Evolutionary conservation across 257 asterid species (phyloP).

Genomic region (Solanum pimpinellifolium): DNA sequence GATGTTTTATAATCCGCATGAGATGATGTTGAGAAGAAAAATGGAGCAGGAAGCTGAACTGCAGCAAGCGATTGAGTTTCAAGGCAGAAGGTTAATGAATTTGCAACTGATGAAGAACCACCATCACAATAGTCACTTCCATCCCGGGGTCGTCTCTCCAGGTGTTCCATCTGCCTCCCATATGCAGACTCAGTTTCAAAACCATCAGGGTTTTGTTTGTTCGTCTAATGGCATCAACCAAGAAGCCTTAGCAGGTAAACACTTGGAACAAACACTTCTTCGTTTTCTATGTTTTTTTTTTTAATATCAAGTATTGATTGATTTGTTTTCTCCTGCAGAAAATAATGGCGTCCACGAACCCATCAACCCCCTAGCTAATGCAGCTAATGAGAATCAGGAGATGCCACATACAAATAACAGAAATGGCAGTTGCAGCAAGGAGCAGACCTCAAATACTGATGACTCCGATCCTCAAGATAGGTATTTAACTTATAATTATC

Average conservation of each 20-base stretch:
- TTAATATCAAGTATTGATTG: neutral
- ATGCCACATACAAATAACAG: conserved; percentile 7
- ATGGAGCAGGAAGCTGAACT: conserved; percentile 69
- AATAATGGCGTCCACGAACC: conserved; percentile 19
- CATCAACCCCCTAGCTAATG: conserved; percentile 10
- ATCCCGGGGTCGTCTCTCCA: conserved; percentile 25
- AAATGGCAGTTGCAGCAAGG: conserved; percentile 17
- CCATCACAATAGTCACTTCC: conserved; percentile 30
- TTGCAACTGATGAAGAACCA: conserved; percentile 57
- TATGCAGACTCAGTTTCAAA: conserved; percentile 25
- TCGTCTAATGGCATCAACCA: conserved; percentile 22
- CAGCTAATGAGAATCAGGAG: conserved; percentile 20
- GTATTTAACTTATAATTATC: conserved; percentile 9
- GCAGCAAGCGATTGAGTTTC: conserved; percentile 73
- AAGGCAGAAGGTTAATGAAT: conserved; percentile 67
- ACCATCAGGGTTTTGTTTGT: conserved; percentile 23
- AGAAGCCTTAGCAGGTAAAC: conserved; percentile 48
- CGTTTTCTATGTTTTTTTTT: neutral
- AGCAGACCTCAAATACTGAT: conserved; percentile 16
- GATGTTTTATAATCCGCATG: conserved; percentile 56
- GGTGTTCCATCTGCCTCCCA: conserved; percentile 33
- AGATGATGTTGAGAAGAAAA: conserved; percentile 58
- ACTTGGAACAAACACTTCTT: neutral
- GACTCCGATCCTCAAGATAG: conserved; percentile 39
- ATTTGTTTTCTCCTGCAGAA: conserved; percentile 11